Conservation (phyloP, 2,329 filamentous ascomycete genomes). For the Pseudogymnoascus sp. region DNA sequence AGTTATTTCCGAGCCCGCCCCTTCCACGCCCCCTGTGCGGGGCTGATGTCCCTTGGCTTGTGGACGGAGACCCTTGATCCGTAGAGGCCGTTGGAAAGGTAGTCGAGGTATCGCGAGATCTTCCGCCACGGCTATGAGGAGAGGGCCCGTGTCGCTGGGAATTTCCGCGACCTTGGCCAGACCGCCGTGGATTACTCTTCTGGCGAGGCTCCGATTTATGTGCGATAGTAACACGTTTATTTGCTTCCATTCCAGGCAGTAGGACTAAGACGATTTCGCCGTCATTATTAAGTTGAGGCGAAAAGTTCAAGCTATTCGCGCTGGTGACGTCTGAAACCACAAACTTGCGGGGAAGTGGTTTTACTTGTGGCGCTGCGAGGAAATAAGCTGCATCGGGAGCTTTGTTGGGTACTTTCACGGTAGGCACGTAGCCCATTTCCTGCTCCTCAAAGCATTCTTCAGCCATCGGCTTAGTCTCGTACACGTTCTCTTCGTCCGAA, state of each 20-base stretch:
- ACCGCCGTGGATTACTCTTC: constrained; percentile 27
- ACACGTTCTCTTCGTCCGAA: constrained; percentile 35
- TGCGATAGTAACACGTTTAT: constrained; percentile 35
- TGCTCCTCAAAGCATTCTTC: constrained; percentile 77
- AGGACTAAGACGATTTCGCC: constrained; percentile 36
- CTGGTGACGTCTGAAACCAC: constrained; percentile 40
- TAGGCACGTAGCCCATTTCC: constrained; percentile 70
- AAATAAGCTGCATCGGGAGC: constrained; percentile 58
- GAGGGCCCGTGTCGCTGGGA: constrained; percentile 21
- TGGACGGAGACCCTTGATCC: constrained; percentile 19
- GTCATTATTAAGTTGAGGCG: constrained; percentile 32
- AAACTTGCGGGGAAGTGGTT: constrained; percentile 47
- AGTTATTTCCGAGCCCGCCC: constrained; percentile 17
- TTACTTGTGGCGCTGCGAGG: constrained; percentile 47
- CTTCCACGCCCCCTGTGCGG: constrained; percentile 20
- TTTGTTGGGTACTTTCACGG: constrained; percentile 58
- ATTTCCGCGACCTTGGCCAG: constrained; percentile 21
- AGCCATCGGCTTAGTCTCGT: constrained; percentile 61
- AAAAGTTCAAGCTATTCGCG: constrained; percentile 37
- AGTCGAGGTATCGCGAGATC: constrained; percentile 24
- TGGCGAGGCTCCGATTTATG: constrained; percentile 27
- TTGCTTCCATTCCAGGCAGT: constrained; percentile 38
- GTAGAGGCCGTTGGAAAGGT: constrained; percentile 20
- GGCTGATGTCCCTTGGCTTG: constrained; percentile 18
- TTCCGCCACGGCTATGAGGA: constrained; percentile 23